Percentiles rank a stretch among this genome's conserved stretches.
Conservation (phyloP, 192 early-diverging fungal genomes). For the Mortierella hygrophila region DNA sequence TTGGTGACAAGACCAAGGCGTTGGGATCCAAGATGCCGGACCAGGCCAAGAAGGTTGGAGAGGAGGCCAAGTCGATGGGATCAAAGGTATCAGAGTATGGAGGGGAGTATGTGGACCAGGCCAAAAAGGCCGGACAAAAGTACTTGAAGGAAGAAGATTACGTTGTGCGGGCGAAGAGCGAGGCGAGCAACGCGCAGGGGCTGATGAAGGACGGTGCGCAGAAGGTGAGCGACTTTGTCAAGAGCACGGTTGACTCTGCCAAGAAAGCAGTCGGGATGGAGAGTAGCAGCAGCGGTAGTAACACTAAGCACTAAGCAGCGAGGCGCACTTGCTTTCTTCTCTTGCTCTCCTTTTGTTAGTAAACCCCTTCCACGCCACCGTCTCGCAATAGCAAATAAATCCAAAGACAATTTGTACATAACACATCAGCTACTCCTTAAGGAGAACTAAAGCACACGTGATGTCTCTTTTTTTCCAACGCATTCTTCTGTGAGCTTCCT, state of each 20-base stretch:
- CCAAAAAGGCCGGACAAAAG: slow-evolving; percentile 5
- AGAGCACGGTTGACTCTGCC: slow-evolving; percentile 33
- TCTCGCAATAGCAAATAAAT: not conserved
- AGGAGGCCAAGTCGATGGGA: not conserved
- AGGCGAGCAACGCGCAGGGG: slow-evolving; percentile 8
- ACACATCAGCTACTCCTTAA: not conserved
- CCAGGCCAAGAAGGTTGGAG: slow-evolving; percentile 6
- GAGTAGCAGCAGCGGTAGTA: not conserved
- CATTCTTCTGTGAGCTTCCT: slow-evolving; percentile 5
- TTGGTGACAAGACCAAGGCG: slow-evolving; percentile 16
- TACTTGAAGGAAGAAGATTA: not conserved
- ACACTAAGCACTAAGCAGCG: not conserved
- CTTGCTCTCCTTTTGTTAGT: not conserved
- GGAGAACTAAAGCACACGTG: not conserved
- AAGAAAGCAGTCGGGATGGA: slow-evolving; percentile 40
- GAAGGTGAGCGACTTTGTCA: slow-evolving; percentile 37
- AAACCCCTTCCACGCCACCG: not conserved
- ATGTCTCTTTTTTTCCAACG: not conserved
- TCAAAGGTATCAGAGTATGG: not conserved
- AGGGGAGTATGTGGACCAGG: slow-evolving; percentile 12
- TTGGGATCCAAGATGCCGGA: slow-evolving; percentile 7
- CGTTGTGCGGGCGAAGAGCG: slow-evolving; percentile 3
- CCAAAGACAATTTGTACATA: not conserved
- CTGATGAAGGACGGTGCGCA: slow-evolving; percentile 33
- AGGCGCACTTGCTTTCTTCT: not conserved